Evolutionary conservation across 495 filamentous ascomycete species (phyloP).

Genomic region (Podospora bellae-mahoneyi): DNA sequence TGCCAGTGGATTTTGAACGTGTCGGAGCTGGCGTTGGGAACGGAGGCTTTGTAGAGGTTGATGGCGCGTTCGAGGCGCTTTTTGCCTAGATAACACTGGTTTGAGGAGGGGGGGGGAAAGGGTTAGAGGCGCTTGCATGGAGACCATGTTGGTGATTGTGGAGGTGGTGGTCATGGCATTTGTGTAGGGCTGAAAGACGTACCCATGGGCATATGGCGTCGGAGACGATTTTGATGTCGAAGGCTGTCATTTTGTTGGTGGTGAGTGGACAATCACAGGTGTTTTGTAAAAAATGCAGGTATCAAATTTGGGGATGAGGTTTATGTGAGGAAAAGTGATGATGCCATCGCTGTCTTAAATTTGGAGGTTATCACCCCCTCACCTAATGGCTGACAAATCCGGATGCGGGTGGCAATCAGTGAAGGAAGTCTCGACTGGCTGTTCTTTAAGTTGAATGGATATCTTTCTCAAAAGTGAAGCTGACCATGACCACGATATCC

Average conservation of each 20-base stretch:
- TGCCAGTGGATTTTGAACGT: conserved; percentile 70
- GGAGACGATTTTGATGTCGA: conserved; percentile 69
- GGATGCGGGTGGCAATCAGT: background rate
- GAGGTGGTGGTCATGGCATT: background rate
- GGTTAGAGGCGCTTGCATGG: conserved; percentile 5
- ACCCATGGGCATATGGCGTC: conserved; percentile 78
- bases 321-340: background rate
- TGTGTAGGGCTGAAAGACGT: conserved; percentile 22
- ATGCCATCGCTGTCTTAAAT: background rate
- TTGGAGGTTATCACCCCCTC: background rate
- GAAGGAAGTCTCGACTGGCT: background rate
- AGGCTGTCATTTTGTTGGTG: conserved; percentile 62
- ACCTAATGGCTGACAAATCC: conserved; percentile 16
- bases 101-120: background rate
- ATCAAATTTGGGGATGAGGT: background rate
- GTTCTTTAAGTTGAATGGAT: background rate
- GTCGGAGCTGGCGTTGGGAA: conserved; percentile 57
- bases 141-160: background rate
- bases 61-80: conserved; percentile 70
- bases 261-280: background rate
- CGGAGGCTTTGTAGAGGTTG: conserved; percentile 52
- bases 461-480: background rate
- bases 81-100: conserved; percentile 77
- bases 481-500: background rate
- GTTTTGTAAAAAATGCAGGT: background rate